Conservation (phyloP, 495 filamentous ascomycete species). For the Penicillium macrosclerotiorum region DNA sequence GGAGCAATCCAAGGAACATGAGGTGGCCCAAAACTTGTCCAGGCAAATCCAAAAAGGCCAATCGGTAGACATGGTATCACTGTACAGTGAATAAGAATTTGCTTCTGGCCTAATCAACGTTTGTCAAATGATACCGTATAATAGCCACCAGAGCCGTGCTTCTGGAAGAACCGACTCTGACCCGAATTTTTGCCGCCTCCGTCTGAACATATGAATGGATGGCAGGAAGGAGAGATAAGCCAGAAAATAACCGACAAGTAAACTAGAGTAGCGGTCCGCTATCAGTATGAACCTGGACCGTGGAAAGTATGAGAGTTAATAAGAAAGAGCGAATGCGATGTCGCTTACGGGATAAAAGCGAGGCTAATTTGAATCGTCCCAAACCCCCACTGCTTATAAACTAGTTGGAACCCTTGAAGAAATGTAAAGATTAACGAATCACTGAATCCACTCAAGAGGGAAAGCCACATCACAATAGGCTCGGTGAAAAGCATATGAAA, state of each 20-base stretch:
- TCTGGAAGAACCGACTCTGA: too few relatives aligned
- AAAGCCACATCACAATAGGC: constrained; percentile 70
- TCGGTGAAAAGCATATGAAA: constrained; percentile 78
- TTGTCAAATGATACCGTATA: constrained; percentile 57
- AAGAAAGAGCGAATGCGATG: constrained; percentile 60
- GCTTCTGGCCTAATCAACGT: constrained; percentile 34
- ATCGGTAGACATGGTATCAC: constrained; percentile 64
- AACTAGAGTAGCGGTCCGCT: too few relatives aligned
- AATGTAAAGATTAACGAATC: constrained; percentile 83
- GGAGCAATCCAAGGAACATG: constrained; percentile 33
- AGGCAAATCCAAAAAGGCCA: constrained; percentile 68
- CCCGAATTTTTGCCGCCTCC: too few relatives aligned
- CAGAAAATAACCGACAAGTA: too few relatives aligned
- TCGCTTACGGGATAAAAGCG: constrained; percentile 65
- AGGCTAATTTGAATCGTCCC: constrained; percentile 53
- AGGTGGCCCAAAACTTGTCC: constrained; percentile 57
- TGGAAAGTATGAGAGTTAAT: too few relatives aligned
- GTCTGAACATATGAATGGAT: too few relatives aligned
- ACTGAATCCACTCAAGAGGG: constrained; percentile 70
- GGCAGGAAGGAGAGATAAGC: too few relatives aligned
- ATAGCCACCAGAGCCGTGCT: too few relatives aligned
- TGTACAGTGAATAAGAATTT: constrained; percentile 61
- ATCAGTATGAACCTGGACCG: too few relatives aligned
- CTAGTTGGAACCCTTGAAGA: constrained; percentile 63
- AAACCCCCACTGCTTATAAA: constrained; percentile 66